Percentiles rank a stretch among this genome's conserved stretches.
These are phyloP conservation scores for Kwoniella sp. DNA, from an alignment of 768 basidiomycete genomes.

Conservation along the genomic window DNA sequence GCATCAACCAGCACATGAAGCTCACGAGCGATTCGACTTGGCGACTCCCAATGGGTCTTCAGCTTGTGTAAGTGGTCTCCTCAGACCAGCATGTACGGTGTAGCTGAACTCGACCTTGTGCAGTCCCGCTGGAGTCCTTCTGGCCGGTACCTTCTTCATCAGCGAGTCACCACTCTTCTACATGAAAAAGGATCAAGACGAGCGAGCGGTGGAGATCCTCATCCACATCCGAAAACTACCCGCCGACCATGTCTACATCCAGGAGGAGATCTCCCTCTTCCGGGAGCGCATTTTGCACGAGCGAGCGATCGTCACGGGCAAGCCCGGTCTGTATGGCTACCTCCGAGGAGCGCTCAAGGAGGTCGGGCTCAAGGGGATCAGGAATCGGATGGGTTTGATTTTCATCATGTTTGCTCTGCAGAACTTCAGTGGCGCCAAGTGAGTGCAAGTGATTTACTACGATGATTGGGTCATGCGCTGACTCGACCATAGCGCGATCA, in stretches of 20 bases:
- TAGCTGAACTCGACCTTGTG: no score
- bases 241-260: conserved; percentile 32
- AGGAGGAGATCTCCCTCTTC: conserved; percentile 28
- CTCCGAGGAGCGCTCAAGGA: conserved; percentile 24
- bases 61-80: no score
- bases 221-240: conserved; percentile 44
- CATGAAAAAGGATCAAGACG: conserved; percentile 28
- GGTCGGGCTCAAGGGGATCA: conserved; percentile 11
- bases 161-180: conserved; percentile 46
- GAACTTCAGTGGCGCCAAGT: conserved; percentile 51
- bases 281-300: conserved; percentile 20
- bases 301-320: no score
- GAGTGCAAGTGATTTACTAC: neutral
- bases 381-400: conserved; percentile 28
- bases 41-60: conserved; percentile 49
- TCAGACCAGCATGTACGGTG: no score
- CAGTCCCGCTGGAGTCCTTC: conserved; percentile 62
- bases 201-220: conserved; percentile 44
- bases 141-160: conserved; percentile 48
- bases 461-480: neutral
- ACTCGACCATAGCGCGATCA: neutral
- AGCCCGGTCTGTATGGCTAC: no score
- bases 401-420: conserved; percentile 20
- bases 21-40: conserved; percentile 22
- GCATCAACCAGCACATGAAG: conserved; percentile 19